These are phyloP conservation scores for Daldinia sp. DNA, from an alignment of 2,329 filamentous ascomycete species.

Conservation along the genomic window DNA sequence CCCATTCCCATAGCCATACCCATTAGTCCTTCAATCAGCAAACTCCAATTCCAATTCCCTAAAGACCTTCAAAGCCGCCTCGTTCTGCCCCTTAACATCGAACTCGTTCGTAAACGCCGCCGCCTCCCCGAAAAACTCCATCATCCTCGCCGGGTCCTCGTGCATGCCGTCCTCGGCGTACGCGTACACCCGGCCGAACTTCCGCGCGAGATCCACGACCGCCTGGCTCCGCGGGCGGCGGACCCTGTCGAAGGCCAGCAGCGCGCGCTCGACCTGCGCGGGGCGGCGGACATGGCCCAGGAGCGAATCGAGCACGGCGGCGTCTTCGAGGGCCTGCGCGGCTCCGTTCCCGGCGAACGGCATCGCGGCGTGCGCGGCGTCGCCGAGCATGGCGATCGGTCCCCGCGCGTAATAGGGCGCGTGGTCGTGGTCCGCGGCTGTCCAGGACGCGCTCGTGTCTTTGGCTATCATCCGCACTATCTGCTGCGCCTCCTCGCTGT, in stretches of 20 bases:
- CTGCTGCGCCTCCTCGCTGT: slow-evolving; percentile 50
- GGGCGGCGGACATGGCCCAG: slow-evolving; percentile 38
- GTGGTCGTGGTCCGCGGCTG: slow-evolving; percentile 52
- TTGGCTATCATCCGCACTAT: slow-evolving; percentile 50
- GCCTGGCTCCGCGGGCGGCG: slow-evolving; percentile 50
- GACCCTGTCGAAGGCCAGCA: slow-evolving; percentile 48
- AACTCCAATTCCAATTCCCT: neutral
- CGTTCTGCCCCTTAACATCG: slow-evolving; percentile 50
- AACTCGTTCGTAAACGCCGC: slow-evolving; percentile 51
- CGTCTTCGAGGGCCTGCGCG: slow-evolving; percentile 55
- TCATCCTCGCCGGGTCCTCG: slow-evolving; percentile 49
- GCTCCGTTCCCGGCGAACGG: slow-evolving; percentile 55
- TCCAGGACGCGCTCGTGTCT: slow-evolving; percentile 52
- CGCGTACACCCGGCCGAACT: slow-evolving; percentile 49
- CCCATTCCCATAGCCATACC: neutral
- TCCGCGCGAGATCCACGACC: slow-evolving; percentile 50
- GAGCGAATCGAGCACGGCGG: slow-evolving; percentile 49
- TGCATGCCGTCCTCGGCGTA: slow-evolving; percentile 49
- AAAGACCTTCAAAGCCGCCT: slow-evolving; percentile 41
- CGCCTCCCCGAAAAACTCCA: slow-evolving; percentile 46
- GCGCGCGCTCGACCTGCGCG: slow-evolving; percentile 41
- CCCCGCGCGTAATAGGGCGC: slow-evolving; percentile 49
- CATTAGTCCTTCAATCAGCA: neutral
- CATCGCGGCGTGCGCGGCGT: slow-evolving; percentile 53
- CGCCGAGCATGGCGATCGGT: slow-evolving; percentile 51